Base-by-base conservation (phyloP, 352 stramenopile species). In the Globisporangium orthogonon region DNA sequence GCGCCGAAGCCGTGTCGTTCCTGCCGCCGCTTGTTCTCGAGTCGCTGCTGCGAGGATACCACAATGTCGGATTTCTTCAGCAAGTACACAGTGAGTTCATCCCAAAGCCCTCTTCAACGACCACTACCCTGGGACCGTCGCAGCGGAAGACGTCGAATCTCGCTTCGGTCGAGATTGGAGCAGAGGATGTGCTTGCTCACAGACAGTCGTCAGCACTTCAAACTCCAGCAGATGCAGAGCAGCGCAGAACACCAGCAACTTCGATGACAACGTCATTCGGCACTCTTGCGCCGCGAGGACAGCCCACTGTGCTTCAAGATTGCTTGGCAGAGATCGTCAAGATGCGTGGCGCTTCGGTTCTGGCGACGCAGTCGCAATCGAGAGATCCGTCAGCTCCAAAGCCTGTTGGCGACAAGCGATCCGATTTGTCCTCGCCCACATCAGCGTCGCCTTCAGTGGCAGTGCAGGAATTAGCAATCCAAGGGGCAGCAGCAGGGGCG, bases 21-120 rank as follows among this genome's bases (percentile, higher is more conserved):
- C 43, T 91, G 1, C 77, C 76, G 0, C 69, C 76, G 9, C 70
- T 88, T 23, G 71, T 91, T 9, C 67, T 91, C 13, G 78, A 89
- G 54, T 89, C 81, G 15, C 61, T 91, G 17, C 55, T 91, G 23
- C 72, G 81, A 10, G 72, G 72, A 10, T 85, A 80, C 46, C 75
- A 88, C 59, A 74, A 64, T 44, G 67, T 87, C 39, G 81, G 81
- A 0, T 91, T 83, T 40, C 58, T 88, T 40, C 81, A 91, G 62
- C 67, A 83, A 10, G 14, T 76, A 6, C 66, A 77, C 18, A 33
- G 43, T 29, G 59, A 65, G 30, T 65, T 65, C 47, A 51, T 57
- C 14, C 35, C 40, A 3, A 56, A 45, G 13, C n/a, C 40, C 5
- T 17, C 14, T 14, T 5, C 28, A 33, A 23, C 1, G 7, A 45